These are phyloP conservation scores for Rosa persica DNA, from an alignment of 306 rosid species.

Conservation along the genomic window DNA sequence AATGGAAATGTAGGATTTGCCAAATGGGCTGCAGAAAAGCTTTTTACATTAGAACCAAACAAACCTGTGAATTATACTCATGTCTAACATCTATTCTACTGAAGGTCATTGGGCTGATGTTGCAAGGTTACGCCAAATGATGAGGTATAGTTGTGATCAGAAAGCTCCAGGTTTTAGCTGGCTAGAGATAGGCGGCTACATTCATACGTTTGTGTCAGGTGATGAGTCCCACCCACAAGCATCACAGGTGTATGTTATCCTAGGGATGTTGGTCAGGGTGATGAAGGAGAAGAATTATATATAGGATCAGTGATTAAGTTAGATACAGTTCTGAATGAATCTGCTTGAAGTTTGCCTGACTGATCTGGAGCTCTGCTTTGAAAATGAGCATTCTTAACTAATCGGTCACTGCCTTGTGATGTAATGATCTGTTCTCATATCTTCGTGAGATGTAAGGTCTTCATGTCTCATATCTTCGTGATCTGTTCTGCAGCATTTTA, in stretches of 20 bases:
- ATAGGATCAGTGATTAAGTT: background rate
- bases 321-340: background rate
- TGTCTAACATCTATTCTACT: conserved; percentile 66
- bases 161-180: conserved; percentile 71
- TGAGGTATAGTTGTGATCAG: conserved; percentile 35
- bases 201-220: conserved; percentile 54
- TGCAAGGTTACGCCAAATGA: conserved; percentile 49
- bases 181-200: conserved; percentile 52
- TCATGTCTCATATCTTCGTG: background rate
- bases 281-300: conserved; percentile 40
- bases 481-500: background rate
- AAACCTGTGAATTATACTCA: conserved; percentile 51
- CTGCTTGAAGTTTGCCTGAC: background rate
- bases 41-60: conserved; percentile 51
- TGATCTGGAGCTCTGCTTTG: background rate
- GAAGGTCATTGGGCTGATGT: conserved; percentile 62
- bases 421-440: background rate
- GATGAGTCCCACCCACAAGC: conserved; percentile 49
- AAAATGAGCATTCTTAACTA: background rate
- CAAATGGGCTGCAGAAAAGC: conserved; percentile 62
- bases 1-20: conserved; percentile 53
- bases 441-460: background rate
- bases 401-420: background rate
- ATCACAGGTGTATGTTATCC: conserved; percentile 35
- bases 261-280: conserved; percentile 39